Base-by-base conservation (phyloP, 805 yeast species). In the Lipomyces lipofer region DNA sequence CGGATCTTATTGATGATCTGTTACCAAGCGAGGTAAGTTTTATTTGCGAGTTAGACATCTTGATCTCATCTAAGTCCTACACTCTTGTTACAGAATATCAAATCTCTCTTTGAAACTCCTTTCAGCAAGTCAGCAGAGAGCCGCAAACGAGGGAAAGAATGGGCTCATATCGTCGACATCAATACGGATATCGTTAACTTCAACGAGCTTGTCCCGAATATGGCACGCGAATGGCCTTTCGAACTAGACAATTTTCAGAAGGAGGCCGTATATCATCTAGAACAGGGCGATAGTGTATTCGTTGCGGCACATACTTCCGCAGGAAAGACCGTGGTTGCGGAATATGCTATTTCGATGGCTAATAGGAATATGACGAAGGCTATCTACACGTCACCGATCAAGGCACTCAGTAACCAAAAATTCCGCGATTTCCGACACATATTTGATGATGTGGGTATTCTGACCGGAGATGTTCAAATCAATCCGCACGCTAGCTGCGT, bases 221-320 rank as follows among this genome's bases (percentile, higher is more conserved):
- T 92, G 75, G 99, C 99, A 0, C 75, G 96, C 49, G 82, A 78
- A 40, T 94, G 96, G 94, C 97, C 99, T 0, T 94, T 94, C 66
- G 92, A 90, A 68, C 76, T 94, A 44, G 99, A 94, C 72, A 84
- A 86, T 30, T 94, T 94, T 72, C 99, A 94, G 69, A 90, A 94
- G 67, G 98, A 94, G 71, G 99, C 99, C 0, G 86, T 94, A 0
- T 94, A 87, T 67, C 98, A 91, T 70, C 75, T 94, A 57, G 99
- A 94, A 67, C 96, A 90, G 70, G 98, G 98, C 35, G 99, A 94
- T 67, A 92, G 98, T 6, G 99, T 94, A 2, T 94, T 94, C 71
- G 96, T 94, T 2, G 98, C 98, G 2, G 99, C 99, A 0, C 99
- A 92, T 70, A 92, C 99, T 0, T 92, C 98, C 2, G 99, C 99